Percentiles rank a stretch among this genome's conserved stretches.
phyloP scores from a whole-genome alignment of 2,329 filamentous ascomycete genomes.

The Aureobasidium sp. region DNA sequence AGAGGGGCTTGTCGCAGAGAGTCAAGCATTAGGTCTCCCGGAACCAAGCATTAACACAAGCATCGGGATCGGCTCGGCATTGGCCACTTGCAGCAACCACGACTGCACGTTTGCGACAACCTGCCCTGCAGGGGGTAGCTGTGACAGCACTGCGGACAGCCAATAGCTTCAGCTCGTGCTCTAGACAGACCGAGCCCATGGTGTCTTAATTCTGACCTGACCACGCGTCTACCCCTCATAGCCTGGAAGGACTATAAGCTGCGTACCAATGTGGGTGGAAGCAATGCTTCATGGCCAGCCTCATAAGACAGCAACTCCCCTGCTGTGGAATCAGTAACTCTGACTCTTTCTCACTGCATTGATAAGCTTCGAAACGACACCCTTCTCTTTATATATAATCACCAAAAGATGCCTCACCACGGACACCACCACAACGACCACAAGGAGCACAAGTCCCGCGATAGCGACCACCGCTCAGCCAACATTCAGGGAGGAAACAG shows the following conservation, averaged over 20 bases:
- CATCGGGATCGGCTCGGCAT: not conserved
- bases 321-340: not conserved
- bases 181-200: not conserved
- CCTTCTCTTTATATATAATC: not conserved
- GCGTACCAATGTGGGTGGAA: not conserved
- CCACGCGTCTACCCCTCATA: not conserved
- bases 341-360: not conserved
- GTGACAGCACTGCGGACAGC: not conserved
- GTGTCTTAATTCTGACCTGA: not conserved
- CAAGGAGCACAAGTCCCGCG: not conserved
- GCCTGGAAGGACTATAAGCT: not conserved
- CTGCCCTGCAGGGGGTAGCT: not conserved
- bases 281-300: not conserved
- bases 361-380: not conserved
- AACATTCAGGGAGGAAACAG: not conserved
- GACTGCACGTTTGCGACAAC: not conserved
- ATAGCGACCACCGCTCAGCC: not conserved
- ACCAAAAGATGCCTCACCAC: not conserved
- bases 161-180: not conserved
- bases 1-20: too few relatives aligned
- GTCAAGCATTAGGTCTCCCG: not conserved
- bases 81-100: not conserved
- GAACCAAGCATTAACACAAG: not conserved
- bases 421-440: not conserved
- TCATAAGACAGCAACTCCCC: not conserved